A percentile compares a stretch with the other conserved stretches of the same genome.
phyloP scores from a whole-genome alignment of 306 rosid species.

The Styphnolobium japonicum region DNA sequence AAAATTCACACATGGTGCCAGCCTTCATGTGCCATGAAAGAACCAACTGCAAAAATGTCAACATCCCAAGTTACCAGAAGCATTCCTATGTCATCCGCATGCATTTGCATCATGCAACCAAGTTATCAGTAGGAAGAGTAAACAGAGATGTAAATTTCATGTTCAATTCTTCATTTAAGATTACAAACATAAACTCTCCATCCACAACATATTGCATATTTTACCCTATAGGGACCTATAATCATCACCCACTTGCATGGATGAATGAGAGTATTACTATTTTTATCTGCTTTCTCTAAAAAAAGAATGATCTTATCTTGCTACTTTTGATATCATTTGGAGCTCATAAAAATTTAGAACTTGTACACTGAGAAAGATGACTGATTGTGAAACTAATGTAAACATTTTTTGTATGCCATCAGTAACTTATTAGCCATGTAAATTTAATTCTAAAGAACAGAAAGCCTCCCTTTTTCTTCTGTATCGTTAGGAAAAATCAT shows the following conservation, averaged over 20 bases:
- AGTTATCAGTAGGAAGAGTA: background rate
- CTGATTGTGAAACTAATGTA: background rate
- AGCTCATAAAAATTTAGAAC: background rate
- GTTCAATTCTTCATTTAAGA: background rate
- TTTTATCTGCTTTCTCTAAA: background rate
- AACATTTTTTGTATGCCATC: background rate
- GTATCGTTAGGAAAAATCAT: background rate
- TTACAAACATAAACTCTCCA: background rate
- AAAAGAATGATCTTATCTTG: background rate
- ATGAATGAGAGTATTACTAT: background rate
- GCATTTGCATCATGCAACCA: background rate
- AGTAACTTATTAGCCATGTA: background rate
- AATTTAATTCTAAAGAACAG: background rate
- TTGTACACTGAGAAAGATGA: background rate
- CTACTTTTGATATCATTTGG: background rate
- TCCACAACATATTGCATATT: background rate
- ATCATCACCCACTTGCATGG: background rate
- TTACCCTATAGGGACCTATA: background rate
- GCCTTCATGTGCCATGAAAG: slow-evolving; percentile 99
- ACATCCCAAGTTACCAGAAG: slow-evolving; percentile 21
- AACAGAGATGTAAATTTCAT: background rate
- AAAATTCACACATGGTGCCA: slow-evolving; percentile 96
- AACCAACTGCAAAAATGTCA: slow-evolving; percentile 70
- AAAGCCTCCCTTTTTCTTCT: background rate
- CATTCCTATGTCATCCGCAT: background rate